Evolutionary conservation across 805 yeast genomes (phyloP), one percentile per base, ranked within the genome.

Genomic region (Yarrowia sp.): DNA sequence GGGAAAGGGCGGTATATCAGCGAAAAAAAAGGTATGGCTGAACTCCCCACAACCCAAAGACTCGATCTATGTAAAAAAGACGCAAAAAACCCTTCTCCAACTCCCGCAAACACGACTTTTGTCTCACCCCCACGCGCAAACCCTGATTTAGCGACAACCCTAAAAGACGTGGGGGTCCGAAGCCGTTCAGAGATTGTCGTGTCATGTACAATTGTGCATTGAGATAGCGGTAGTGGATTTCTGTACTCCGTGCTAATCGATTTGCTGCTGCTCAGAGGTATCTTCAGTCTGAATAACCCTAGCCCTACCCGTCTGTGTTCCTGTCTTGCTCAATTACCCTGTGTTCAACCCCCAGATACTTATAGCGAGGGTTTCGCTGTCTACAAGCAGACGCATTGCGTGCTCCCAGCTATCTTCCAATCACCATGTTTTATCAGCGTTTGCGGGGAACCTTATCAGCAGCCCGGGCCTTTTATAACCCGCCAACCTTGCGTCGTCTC

Each of bases 371-470:
- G 12, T 16, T 10, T 9, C 16, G 9, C 21, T 13, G 19, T 9
- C 9, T n/a, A 13, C 16, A 33, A 13, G 3, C 22, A 22, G 7
- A 6, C 21, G 35, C 18, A 41, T 42, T 42, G 49, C 49, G 49
- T 42, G 49, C 49, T 42, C 49, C 33, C 47, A 41, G 51, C 51
- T 44, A 31, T 47, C 55, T 47, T 47, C 55, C 55, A 47, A 47
- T 47, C 55, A 42, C n/a, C 49, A 47, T 47, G 55, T 47, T 47
- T 47, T 47, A 31, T 47, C 38, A 47, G 36, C 55, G 55, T 31
- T 31, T 47, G 55, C 55, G 55, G 55, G 55, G 55, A 47, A 47
- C 55, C 55, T 47, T 47, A 47, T 47, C 55, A 47, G 55, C 38
- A 21, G 38, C 29, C 14, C 38, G 10, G 29, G 3, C 22, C 27